Conservation (phyloP, 2,329 filamentous ascomycete genomes). For the Diaporthe velutina region DNA sequence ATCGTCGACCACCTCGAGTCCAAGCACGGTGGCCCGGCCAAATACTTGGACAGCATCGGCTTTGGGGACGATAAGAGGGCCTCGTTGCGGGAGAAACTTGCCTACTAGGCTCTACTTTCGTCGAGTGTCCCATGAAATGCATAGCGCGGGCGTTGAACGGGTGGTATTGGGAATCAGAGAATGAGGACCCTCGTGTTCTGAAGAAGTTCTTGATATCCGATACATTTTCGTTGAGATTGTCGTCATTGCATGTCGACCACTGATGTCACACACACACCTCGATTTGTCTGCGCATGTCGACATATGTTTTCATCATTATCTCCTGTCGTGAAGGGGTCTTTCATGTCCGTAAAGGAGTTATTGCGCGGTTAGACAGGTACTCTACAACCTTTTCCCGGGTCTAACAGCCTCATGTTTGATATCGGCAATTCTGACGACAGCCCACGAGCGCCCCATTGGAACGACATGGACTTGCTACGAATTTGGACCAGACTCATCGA, state of each 20-base stretch:
- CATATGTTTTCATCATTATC: not conserved
- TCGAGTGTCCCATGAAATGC: not conserved
- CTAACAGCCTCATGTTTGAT: too few relatives aligned
- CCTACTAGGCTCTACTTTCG: slow-evolving; percentile 51
- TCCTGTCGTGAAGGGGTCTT: not conserved
- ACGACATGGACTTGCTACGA: not conserved
- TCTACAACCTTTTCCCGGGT: not conserved
- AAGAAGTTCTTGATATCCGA: not conserved
- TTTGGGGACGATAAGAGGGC: slow-evolving; percentile 60
- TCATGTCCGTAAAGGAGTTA: too few relatives aligned
- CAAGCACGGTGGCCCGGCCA: slow-evolving; percentile 74
- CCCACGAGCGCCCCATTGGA: not conserved
- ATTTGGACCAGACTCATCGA: not conserved
- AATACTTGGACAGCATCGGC: slow-evolving; percentile 75
- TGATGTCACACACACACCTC: too few relatives aligned
- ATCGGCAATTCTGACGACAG: not conserved
- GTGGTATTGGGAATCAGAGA: too few relatives aligned
- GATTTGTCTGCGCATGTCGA: not conserved
- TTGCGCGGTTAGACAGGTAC: too few relatives aligned
- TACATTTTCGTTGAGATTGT: not conserved
- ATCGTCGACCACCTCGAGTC: slow-evolving; percentile 70
- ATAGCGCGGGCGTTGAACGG: not conserved
- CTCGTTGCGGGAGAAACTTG: slow-evolving; percentile 55
- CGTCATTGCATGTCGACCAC: not conserved
- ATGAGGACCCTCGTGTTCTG: not conserved